Base-by-base conservation (phyloP, 495 filamentous ascomycete species). In the Penicillium silybi region DNA sequence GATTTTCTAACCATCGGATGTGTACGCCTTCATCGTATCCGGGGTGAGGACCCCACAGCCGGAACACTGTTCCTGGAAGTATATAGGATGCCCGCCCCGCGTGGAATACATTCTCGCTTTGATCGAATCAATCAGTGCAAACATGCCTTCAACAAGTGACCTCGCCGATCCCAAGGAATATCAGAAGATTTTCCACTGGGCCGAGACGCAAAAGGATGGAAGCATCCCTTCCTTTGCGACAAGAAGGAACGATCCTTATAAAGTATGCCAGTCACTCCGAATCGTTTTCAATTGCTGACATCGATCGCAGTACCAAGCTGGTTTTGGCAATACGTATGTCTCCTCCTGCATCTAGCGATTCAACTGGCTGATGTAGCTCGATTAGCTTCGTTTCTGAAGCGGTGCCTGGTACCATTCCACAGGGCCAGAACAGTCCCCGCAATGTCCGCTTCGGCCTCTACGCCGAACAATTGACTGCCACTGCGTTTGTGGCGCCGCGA, bases 111-210 rank as follows among this genome's bases (percentile, higher is more conserved):
- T 13, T 13, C 29, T 32, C 11, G 8, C 7, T 29, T 7, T 29
- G 9, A 9, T 29, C 9, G 4, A 29, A 29, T 29, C 26, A 4
- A 29, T 29, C 6, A 9, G 26, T 10, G 9, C 4, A 29, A 32
- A 10, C 27, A 73, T 72, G 65, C 54, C 59, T 52, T 65, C 66
- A 6, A 61, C 59, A 48, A 53, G 49, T 34, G 46, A 57, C 3
- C 49, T 67, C 10, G 46, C 65, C 4, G 62, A 70, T 46, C 68
- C 65, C 45, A 56, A 63, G 55, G 77, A 80, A 48, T 81, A 80
- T 59, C 77, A 80, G 56, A 72, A 78, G 43, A 78, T 81, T 46
- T 80, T 81, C 70, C 77, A 80, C 59, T 80, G 78, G 78, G 77
- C 76, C 10, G 77, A 80, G 60, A 80, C 77, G 2, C 78, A 81